Evolutionary conservation across 2,329 filamentous ascomycete genomes (phyloP), one percentile per base, ranked within the genome.

Genomic region (Microdochium trichocladiopsis): DNA sequence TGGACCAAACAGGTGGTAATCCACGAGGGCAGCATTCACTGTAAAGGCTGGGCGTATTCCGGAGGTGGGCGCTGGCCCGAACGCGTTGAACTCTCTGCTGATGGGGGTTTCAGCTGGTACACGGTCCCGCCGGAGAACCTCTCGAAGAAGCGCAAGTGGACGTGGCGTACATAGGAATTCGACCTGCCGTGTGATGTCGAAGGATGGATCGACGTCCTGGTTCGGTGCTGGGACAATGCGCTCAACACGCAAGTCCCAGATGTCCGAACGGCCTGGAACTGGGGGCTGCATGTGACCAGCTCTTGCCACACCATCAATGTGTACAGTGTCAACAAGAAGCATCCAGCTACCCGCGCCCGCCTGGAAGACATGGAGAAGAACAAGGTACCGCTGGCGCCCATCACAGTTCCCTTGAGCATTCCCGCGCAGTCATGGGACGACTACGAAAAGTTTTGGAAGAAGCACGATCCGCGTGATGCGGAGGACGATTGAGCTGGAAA

Each of bases 51-150:
- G 79, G 79, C 78, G 0, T 83, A 82, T 53, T 79, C 74, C 1
- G 79, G 79, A 0, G 79, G 79, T 8, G 80, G 80, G 0, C 75
- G 73, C 18, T 82, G 79, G 79, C 78, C 83, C 0, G 78, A 83
- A 50, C 68, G 83, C 0, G 82, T 88, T 3, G 85, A 88, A 57
- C 71, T 88, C 2, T 82, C 76, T 2, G 71, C 73, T 0, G 83
- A 87, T 57, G 84, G 84, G 0, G 84, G 84, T 0, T 79, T 74
- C 57, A 76, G 74, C 14, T 87, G 84, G 84, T 86, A 87, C 55
- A 71, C 77, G 10, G 79, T 87, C 0, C 83, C 83, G 0, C 67
- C 69, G 1, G 75, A 83, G 49, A 82, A 84, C 2, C 55, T 88
- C 55, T 80, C 76, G 2, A 73, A 72, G 56, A 89, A 88, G 65